Evolutionary conservation across 1,284 basidiomycete species (phyloP), one percentile per base, ranked within the genome.

Genomic region (Amylostereum areolatum): DNA sequence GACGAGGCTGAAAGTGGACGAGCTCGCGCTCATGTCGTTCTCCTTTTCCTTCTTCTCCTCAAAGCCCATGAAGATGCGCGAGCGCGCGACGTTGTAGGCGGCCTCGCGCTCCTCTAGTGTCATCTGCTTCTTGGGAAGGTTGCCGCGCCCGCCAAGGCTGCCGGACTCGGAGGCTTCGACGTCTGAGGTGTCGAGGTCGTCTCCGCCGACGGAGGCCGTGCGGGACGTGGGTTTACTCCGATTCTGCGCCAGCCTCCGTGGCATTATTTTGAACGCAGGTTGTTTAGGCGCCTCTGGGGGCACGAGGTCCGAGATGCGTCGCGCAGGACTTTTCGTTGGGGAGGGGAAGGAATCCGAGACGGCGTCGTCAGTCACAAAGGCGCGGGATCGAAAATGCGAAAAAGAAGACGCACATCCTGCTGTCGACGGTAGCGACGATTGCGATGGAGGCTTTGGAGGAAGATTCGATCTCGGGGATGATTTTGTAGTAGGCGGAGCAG

Each of bases 241-340:
- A 52, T 83, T 79, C 29, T 65, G 63, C 4, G 62, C 65, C 33
- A 71, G 69, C 57, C 89, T 77, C 35, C 81, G 80, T 7, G 41
- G 41, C 88, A 91, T 91, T 57, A 91, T 91, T 73, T 90, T 85
- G 63, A 91, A 86, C 8, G 87, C 75, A 24, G 85, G 87, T 39
- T 83, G 82, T 0, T 79, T 62, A 4, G 79, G 68, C 27, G 78
- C 71, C 61, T 89, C 87, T 7, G 77, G 71, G n/a, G 89, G 88
- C 12, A 89, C 85, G n/a, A 91, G 76, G 48, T 90, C 88, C 52
- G 75, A 76, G 45, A 91, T 73, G 51, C 83, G 74, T 34, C 82
- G 77, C 31, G 66, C 48, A 56, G 88, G 88, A 57, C 87, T 90
- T 8, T 8, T 8, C 33, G n/a, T n/a, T n/a, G 58, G n/a, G 55